Evolutionary conservation across 75 land plant genomes (phyloP), one percentile per base, ranked within the genome.

Genomic region (Isoetes taiwanensis): DNA sequence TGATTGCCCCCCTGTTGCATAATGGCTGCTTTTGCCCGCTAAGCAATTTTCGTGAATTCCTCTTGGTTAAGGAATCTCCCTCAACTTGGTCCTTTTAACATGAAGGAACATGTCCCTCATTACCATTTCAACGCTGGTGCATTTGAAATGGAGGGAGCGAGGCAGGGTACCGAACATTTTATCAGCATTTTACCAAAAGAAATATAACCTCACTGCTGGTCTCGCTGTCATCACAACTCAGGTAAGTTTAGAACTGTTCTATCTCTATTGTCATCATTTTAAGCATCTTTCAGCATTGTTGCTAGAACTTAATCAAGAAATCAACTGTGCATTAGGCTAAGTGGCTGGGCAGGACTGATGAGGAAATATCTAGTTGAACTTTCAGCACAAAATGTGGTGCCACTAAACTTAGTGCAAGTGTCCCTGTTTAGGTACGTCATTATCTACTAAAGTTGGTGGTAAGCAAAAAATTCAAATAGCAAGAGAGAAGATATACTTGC

Each of bases 71-170:
- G 34, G 71, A 17, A 75, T 85, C 32, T 60, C 86, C 3, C 55
- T 86, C 37, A 89, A 85, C 83, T 80, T 1, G 83, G 83, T 26
- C 77, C 83, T 3, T 80, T 80, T 67, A 80, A 77, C 48, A 59
- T 73, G 52, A 80, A 80, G 46, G 83, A 28, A 12, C 8, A 41
- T 3, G 10, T 20, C 3, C 28, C 14, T 21, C 52, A 85, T 89
- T 63, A 81, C 91, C 60, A 80, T 82, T 26, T 86, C 34, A 77
- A 69, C 48, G 63, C 79, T 26, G 96, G 93, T 16, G 17, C 16
- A 3, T 16, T 39, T 1, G 32, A 32, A 17, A 72, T 40, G 42
- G 64, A 16, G 54, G 69, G 21, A 79, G 72, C 25, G 76, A 81
- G 58, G 91, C 93, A 35, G 61, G 30, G 75, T 90, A 5, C 30